A percentile compares a stretch with the other conserved stretches of the same genome.
phyloP scores from a whole-genome alignment of 768 basidiomycete genomes.

The Tylopilus subfusipes region DNA sequence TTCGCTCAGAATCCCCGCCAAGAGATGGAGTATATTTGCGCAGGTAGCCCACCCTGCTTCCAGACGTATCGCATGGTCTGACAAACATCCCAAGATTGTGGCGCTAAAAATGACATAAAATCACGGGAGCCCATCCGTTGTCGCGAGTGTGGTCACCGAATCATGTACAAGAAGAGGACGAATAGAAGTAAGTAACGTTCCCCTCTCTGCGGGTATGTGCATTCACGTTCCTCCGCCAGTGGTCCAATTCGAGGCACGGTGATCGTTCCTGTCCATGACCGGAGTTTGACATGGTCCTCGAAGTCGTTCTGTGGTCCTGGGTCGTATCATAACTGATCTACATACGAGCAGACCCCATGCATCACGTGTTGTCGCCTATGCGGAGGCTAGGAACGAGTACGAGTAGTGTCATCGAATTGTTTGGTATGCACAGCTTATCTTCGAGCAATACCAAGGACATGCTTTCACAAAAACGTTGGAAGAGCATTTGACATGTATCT shows the following conservation, averaged over 20 bases:
- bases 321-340: too few species aligned
- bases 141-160: constrained; percentile 94
- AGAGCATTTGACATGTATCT: not conserved
- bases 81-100: constrained; percentile 62
- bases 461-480: not conserved
- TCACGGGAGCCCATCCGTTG: constrained; percentile 92
- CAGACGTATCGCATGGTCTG: constrained; percentile 9
- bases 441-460: not conserved
- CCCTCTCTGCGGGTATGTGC: not conserved
- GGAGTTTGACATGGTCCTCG: not conserved
- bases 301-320: not conserved
- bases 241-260: constrained; percentile 35
- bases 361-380: not conserved
- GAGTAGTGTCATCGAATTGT: not conserved
- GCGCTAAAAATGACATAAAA: constrained; percentile 88
- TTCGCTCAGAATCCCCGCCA: constrained; percentile 42
- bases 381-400: not conserved
- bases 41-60: constrained; percentile 49
- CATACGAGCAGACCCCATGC: not conserved
- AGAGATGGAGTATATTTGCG: constrained; percentile 85
- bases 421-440: not conserved
- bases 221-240: constrained; percentile 18
- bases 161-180: constrained; percentile 98
- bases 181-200: constrained; percentile 68
- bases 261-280: not conserved